phyloP scores from a whole-genome alignment of 2,329 filamentous ascomycete genomes.

The Neonectria ditissima region DNA sequence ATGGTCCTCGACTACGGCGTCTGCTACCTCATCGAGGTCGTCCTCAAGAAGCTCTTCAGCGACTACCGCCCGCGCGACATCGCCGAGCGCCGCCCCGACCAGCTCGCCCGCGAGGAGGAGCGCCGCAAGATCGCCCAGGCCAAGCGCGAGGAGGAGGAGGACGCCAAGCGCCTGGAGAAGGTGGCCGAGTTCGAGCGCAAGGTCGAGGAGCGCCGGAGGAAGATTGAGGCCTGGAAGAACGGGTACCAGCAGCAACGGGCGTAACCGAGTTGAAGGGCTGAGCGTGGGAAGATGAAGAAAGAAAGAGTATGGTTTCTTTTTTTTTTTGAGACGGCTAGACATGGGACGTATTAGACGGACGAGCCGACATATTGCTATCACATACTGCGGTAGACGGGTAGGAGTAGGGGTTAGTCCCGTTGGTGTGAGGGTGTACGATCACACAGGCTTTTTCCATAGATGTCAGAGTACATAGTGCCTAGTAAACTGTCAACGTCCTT shows the following conservation, averaged over 20 bases:
- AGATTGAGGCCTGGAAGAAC: constrained; percentile 59
- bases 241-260: constrained; percentile 13
- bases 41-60: constrained; percentile 86
- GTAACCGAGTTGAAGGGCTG: constrained; percentile 5
- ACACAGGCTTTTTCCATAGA: constrained; percentile 12
- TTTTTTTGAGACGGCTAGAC: constrained; percentile 25
- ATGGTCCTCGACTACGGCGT: constrained; percentile 91
- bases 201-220: constrained; percentile 62
- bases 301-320: not conserved
- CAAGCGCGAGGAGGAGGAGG: constrained; percentile 63
- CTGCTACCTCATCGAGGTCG: constrained; percentile 89
- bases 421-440: constrained; percentile 18
- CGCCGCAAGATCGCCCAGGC: constrained; percentile 71
- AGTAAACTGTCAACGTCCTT: constrained; percentile 18
- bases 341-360: constrained; percentile 20
- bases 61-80: constrained; percentile 96
- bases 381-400: not conserved
- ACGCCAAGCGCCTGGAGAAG: constrained; percentile 65
- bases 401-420: not conserved
- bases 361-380: constrained; percentile 1
- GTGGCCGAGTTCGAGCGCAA: constrained; percentile 70
- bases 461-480: constrained; percentile 13
- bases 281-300: constrained; percentile 1
- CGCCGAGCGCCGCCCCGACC: constrained; percentile 85
- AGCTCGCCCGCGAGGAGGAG: constrained; percentile 79